Percentiles rank a stretch among this genome's conserved stretches.
Conservation (phyloP, 768 basidiomycete genomes). For the Collybiopsis confluens region DNA sequence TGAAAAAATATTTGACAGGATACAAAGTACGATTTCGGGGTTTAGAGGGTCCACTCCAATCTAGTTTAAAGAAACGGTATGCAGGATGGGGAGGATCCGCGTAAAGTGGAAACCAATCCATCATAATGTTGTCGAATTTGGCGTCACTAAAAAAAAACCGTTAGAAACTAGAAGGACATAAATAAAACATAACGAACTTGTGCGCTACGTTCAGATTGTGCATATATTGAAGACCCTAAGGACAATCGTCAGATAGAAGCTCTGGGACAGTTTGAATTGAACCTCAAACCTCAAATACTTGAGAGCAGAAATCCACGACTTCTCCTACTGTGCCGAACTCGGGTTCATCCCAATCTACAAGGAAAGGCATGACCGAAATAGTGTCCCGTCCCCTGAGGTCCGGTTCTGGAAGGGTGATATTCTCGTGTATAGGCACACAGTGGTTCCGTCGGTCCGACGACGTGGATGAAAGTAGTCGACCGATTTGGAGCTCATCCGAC, state of each 20-base stretch:
- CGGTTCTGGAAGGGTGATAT: slow-evolving; percentile 14
- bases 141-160: neutral
- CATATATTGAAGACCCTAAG: slow-evolving; percentile 15
- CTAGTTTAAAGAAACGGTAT: neutral
- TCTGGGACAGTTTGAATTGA: neutral
- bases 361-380: slow-evolving; percentile 26
- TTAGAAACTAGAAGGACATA: neutral
- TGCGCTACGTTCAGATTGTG: slow-evolving; percentile 16
- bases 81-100: neutral
- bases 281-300: slow-evolving; percentile 30
- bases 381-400: slow-evolving; percentile 8
- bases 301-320: slow-evolving; percentile 25
- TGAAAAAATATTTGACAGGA: slow-evolving; percentile 31
- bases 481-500: slow-evolving; percentile 28
- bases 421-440: slow-evolving; percentile 26
- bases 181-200: slow-evolving; percentile 6
- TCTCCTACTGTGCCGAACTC: slow-evolving; percentile 32
- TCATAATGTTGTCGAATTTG: slow-evolving; percentile 5
- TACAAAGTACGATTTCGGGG: slow-evolving; percentile 21
- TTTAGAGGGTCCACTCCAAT: slow-evolving; percentile 9
- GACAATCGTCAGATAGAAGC: neutral
- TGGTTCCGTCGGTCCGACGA: slow-evolving; percentile 26
- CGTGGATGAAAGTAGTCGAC: slow-evolving; percentile 13
- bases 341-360: slow-evolving; percentile 20
- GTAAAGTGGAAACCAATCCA: neutral